phyloP scores from a whole-genome alignment of 495 filamentous ascomycete genomes.

The Immersiella caudata region DNA sequence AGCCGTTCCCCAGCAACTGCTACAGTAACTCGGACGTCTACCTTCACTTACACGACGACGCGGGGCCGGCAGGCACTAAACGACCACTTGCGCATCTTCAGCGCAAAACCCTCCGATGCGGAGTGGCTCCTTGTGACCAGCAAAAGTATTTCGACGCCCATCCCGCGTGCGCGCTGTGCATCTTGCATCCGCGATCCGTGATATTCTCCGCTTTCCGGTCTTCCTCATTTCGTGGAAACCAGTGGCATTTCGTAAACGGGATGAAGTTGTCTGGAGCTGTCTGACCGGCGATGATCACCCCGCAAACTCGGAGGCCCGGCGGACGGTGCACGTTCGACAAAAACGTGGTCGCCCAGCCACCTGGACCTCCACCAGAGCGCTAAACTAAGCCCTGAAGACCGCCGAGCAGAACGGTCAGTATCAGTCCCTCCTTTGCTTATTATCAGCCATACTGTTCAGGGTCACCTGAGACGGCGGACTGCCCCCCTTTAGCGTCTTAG shows the following conservation, averaged over 20 bases:
- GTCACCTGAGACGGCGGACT: not conserved
- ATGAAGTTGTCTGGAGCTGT: not conserved
- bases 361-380: not conserved
- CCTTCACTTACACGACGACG: not conserved
- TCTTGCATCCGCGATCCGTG: not conserved
- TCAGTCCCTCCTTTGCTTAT: not conserved
- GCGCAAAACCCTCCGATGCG: not conserved
- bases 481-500: not conserved
- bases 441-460: not conserved
- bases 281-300: not conserved
- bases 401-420: not conserved
- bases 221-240: not conserved
- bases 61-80: no score
- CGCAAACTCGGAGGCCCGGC: not conserved
- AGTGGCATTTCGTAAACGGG: not conserved
- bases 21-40: conserved; percentile 13
- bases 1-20: conserved; percentile 1
- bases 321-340: not conserved
- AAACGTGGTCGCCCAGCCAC: not conserved
- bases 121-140: conserved; percentile 13
- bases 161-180: not conserved
- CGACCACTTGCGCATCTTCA: not conserved
- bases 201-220: conserved; percentile 12
- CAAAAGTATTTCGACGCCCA: not conserved
- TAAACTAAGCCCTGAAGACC: not conserved